Conservation (phyloP, 305 asterid species). For the Rubia peregrina region DNA sequence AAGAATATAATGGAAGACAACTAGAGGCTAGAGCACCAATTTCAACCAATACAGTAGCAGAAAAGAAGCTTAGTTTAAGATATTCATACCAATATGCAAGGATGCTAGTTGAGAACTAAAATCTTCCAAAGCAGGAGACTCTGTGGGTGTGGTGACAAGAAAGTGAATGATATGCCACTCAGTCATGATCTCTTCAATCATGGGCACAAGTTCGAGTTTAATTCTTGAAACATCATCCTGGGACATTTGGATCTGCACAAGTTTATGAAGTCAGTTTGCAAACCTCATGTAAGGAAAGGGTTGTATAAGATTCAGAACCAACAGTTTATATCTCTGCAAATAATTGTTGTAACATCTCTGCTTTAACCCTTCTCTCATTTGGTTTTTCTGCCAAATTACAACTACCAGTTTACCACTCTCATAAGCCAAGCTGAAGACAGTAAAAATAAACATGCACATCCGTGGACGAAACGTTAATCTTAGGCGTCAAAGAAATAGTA, state of each 20-base stretch:
- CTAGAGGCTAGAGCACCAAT: not conserved
- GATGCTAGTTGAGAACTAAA: conserved; percentile 86
- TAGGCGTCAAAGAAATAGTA: not conserved
- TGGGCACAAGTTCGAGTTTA: conserved; percentile 70
- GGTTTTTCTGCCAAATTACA: not conserved
- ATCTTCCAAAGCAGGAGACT: conserved; percentile 77
- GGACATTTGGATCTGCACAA: conserved; percentile 76
- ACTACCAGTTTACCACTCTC: not conserved
- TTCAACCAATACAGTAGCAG: conserved; percentile 6
- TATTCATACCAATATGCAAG: conserved; percentile 68
- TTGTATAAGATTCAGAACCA: conserved; percentile 4
- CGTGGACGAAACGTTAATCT: not conserved
- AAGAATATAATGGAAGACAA: not conserved
- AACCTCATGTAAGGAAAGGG: conserved; percentile 12
- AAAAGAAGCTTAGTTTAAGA: conserved; percentile 3
- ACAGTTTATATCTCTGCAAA: not conserved
- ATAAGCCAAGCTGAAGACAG: not conserved
- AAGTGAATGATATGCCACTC: conserved; percentile 91
- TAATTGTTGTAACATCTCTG: not conserved
- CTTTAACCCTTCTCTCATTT: not conserved
- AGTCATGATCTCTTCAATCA: conserved; percentile 72
- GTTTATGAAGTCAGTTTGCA: conserved; percentile 17
- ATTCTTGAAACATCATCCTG: conserved; percentile 64
- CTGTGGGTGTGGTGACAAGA: conserved; percentile 78
- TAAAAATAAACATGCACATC: not conserved